Base-by-base conservation (phyloP, 305 asterid genomes). In the Fraxinus ornus region DNA sequence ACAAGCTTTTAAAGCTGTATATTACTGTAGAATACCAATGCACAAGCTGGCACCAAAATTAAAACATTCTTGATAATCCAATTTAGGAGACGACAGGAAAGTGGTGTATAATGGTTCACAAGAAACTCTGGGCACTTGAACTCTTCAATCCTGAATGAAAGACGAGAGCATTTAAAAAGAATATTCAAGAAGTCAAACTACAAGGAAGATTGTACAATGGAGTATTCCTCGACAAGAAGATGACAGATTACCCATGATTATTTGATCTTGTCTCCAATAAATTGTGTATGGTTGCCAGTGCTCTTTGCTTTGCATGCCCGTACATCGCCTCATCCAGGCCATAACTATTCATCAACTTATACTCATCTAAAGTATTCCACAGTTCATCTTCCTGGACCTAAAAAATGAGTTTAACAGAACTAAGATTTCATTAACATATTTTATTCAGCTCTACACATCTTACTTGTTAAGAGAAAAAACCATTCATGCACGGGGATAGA, bases 111-210 rank as follows among this genome's bases (percentile, higher is more conserved):
- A 80, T 84, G 88, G 80, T 80, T 79, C 60, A 89, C 97, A 64
- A 94, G 93, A 75, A 82, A 83, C 86, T 92, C 94, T 9, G 98
- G 93, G 87, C 97, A 95, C 89, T 92, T 95, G 87, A 94, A 86
- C 89, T 92, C 97, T 84, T 91, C 93, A 83, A 86, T 84, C 79
- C 99, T 95, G 84, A 76, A 82, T 44, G 85, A 75, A 82, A 77
- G 68, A 76, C 41, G 47, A n/a, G 39, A 30, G 80, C 81, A 84
- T 78, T 35, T 79, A 75, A 55, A 77, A 81, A 88, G 78, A 83
- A 72, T 79, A 84, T 79, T 60, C 72, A 81, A 80, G 75, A 64
- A 78, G 73, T 55, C 35, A 72, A 30, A 80, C 19, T 41, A 60
- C 36, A 10, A 7, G 44, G 37, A 71, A 75, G 82, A 37, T 70